A percentile compares a stretch with the other conserved stretches of the same genome.
Conservation (phyloP, 768 basidiomycete genomes). For the Hysterangium stoloniferum region DNA sequence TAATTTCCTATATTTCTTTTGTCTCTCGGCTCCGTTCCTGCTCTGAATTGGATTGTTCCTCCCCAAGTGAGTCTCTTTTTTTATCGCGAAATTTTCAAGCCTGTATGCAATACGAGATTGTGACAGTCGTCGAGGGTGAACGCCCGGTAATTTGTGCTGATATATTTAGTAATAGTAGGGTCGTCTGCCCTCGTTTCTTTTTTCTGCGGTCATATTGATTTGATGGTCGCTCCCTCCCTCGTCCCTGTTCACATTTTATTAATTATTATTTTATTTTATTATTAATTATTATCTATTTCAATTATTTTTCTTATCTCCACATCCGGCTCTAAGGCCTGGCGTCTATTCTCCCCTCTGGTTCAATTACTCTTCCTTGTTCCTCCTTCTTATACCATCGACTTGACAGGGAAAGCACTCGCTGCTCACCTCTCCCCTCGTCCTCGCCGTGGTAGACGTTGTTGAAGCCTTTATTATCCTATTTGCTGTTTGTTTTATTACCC, state of each 20-base stretch:
- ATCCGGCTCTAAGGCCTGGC: too few relatives aligned
- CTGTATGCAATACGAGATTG: too few relatives aligned
- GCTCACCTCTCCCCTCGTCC: background rate
- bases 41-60: too few relatives aligned
- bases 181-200: slow-evolving; percentile 7
- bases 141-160: slow-evolving; percentile 7
- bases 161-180: background rate
- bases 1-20: too few relatives aligned
- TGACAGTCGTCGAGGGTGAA: slow-evolving; percentile 13
- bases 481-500: too few relatives aligned
- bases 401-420: background rate
- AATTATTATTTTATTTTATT: background rate
- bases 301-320: slow-evolving; percentile 6
- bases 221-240: slow-evolving; percentile 11
- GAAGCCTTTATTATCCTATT: too few relatives aligned
- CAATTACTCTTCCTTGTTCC: background rate
- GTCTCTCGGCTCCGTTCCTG: too few relatives aligned
- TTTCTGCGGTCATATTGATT: slow-evolving; percentile 5
- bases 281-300: slow-evolving; percentile 3
- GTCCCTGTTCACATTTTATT: slow-evolving; percentile 9
- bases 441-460: background rate
- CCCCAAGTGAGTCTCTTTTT: too few relatives aligned
- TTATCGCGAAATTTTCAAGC: too few relatives aligned
- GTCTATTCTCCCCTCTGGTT: background rate
- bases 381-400: background rate